Evolutionary conservation across 2,329 filamentous ascomycete species (phyloP).

Genomic region (Sporothrix globosa): DNA sequence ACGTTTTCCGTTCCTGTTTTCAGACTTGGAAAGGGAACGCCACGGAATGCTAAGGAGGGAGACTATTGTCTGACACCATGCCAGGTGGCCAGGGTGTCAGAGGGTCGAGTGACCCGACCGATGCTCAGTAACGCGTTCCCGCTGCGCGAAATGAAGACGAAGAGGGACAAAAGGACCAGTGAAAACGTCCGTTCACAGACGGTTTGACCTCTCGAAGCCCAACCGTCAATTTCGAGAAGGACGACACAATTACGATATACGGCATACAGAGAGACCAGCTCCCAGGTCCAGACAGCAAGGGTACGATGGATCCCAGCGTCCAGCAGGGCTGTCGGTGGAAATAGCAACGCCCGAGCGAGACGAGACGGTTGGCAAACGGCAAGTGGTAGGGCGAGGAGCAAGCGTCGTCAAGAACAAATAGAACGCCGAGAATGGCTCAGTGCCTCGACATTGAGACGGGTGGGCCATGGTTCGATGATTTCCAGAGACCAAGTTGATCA

Average conservation of each 20-base stretch:
- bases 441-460: background rate
- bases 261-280: background rate
- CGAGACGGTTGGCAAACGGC: slow-evolving; percentile 15
- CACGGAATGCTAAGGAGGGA: too few species aligned
- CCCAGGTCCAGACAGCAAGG: background rate
- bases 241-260: too few species aligned
- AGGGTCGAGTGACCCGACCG: background rate
- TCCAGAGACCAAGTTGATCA: background rate
- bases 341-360: slow-evolving; percentile 19
- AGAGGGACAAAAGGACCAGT: background rate
- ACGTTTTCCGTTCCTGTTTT: background rate
- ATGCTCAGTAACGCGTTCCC: background rate
- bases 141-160: background rate
- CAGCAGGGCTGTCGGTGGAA: slow-evolving; percentile 7
- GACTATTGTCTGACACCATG: slow-evolving; percentile 8
- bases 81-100: background rate
- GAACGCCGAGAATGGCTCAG: background rate
- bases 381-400: background rate
- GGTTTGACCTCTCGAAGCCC: background rate
- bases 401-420: background rate
- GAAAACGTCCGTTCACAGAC: background rate
- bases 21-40: background rate
- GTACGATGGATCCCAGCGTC: background rate
- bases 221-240: too few species aligned
- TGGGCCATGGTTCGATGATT: slow-evolving; percentile 1